A percentile compares a stretch with the other conserved stretches of the same genome.
phyloP scores from a whole-genome alignment of 2,329 filamentous ascomycete species.

The Curvularia hawaiiensis region DNA sequence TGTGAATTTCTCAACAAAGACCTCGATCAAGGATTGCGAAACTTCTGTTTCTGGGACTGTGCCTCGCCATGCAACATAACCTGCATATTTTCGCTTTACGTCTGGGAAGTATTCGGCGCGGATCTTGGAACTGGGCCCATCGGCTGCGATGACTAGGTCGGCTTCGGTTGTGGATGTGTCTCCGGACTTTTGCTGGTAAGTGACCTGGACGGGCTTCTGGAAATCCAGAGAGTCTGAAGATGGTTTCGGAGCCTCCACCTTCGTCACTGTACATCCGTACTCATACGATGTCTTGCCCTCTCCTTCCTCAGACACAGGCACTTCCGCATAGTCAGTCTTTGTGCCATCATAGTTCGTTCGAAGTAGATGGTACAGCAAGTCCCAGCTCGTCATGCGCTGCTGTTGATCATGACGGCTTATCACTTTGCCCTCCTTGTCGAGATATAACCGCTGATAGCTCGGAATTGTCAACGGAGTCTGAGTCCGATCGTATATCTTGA shows the following conservation, averaged over 20 bases:
- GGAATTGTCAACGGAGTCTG: slow-evolving; percentile 24
- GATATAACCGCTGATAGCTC: slow-evolving; percentile 28
- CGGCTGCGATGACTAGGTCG: slow-evolving; percentile 32
- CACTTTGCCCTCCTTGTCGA: slow-evolving; percentile 25
- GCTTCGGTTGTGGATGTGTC: slow-evolving; percentile 9
- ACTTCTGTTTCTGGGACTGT: slow-evolving; percentile 29
- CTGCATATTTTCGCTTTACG: slow-evolving; percentile 29
- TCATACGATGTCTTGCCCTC: slow-evolving; percentile 25
- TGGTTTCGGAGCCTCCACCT: slow-evolving; percentile 13
- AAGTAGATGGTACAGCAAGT: slow-evolving; percentile 33
- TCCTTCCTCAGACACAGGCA: slow-evolving; percentile 14
- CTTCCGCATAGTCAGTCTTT: slow-evolving; percentile 26
- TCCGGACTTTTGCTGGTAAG: slow-evolving; percentile 18
- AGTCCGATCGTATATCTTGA: slow-evolving; percentile 27
- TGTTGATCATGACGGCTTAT: slow-evolving; percentile 26
- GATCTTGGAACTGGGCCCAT: slow-evolving; percentile 33
- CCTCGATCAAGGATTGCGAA: slow-evolving; percentile 18
- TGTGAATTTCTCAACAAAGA: slow-evolving; percentile 25
- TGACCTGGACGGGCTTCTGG: slow-evolving; percentile 11
- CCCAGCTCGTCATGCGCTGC: slow-evolving; percentile 40
- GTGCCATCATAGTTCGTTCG: slow-evolving; percentile 34
- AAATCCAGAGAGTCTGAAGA: slow-evolving; percentile 4
- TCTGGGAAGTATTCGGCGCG: slow-evolving; percentile 23
- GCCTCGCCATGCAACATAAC: slow-evolving; percentile 38
- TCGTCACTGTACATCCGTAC: slow-evolving; percentile 25